Conservation (phyloP, 2,329 filamentous ascomycete genomes). For the Pseudogymnoascus sp. region DNA sequence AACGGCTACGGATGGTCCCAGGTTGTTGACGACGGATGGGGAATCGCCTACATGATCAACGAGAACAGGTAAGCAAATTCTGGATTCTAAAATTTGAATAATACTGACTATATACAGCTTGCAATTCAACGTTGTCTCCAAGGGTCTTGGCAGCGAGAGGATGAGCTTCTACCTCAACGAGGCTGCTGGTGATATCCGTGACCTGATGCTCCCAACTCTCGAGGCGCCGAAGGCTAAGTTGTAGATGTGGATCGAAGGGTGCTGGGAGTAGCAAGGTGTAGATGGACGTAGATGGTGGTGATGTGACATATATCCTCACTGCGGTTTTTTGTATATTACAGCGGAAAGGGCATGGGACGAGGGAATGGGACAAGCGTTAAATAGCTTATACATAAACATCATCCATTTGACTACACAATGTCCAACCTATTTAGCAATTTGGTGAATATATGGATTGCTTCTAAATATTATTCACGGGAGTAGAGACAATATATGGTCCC, state of each 20-base stretch:
- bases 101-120: slow-evolving; percentile 45
- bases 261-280: not conserved
- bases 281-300: not conserved
- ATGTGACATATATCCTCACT: not conserved
- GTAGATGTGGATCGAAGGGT: slow-evolving; percentile 35
- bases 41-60: slow-evolving; percentile 99
- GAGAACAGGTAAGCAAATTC: slow-evolving; percentile 65
- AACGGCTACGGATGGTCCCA: slow-evolving; percentile 99
- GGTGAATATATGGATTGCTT: not conserved
- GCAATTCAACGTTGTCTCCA: slow-evolving; percentile 97
- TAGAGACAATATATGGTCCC: not conserved
- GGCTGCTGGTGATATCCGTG: slow-evolving; percentile 81
- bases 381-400: slow-evolving; percentile 6
- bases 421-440: too few relatives aligned
- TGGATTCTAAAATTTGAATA: not conserved
- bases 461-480: not conserved
- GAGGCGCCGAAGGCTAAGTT: slow-evolving; percentile 80
- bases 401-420: not conserved
- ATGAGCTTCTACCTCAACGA: slow-evolving; percentile 97
- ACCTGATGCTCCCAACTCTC: slow-evolving; percentile 72
- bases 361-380: not conserved
- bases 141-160: slow-evolving; percentile 77
- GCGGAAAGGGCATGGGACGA: not conserved
- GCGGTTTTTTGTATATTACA: slow-evolving; percentile 3
- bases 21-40: slow-evolving; percentile 91